Base-by-base conservation (phyloP, 2,329 filamentous ascomycete species). In the Fonsecaea monophora region DNA sequence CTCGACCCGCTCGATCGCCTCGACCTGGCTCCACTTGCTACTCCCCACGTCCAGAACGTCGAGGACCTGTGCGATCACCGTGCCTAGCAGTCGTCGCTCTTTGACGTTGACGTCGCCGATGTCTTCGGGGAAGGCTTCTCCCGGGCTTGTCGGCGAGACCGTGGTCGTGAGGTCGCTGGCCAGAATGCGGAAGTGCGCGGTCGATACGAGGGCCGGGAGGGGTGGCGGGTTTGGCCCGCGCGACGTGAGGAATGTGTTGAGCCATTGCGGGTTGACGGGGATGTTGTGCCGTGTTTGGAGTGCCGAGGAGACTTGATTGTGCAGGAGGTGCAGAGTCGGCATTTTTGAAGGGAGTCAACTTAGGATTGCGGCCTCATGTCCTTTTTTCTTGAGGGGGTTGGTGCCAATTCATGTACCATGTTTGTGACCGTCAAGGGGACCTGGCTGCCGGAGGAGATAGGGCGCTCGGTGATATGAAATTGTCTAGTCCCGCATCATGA, bases 1-100 rank as follows among this genome's bases (percentile, higher is more conserved):
- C 72, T 86, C 84, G 2, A 85, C 76, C 8, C 83, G 81, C 59
- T 82, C 83, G 50, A 85, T 87, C 38, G 89, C 88, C 77, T 97
- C 92, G 37, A 97, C 86, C 77, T 97, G 92, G 70, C 92, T 90
- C 92, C 94, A 96, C 60, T 90, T 86, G 73, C 90, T 92, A 60
- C 86, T 84, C 1, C 89, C 86, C 21, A 98, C 85, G 75, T 98
- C 94, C 75, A 96, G 90, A 7, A 98, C 83, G 73, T 96, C 93
- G 1, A 97, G 81, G 0, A 98, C 86, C 77, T 98, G 95, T 0
- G 95, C 89, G 2, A 90, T 83, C 0, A 94, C 83, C 37, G 92
- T 86, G 1, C 83, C 83, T 0, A 80, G 68, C 0, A 98, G 80
- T 0, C 78, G 80, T 3, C 81, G 78, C 66, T 92, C 87, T 69